Base-by-base conservation (phyloP, 2,329 filamentous ascomycete genomes). In the Xylaria sp. region DNA sequence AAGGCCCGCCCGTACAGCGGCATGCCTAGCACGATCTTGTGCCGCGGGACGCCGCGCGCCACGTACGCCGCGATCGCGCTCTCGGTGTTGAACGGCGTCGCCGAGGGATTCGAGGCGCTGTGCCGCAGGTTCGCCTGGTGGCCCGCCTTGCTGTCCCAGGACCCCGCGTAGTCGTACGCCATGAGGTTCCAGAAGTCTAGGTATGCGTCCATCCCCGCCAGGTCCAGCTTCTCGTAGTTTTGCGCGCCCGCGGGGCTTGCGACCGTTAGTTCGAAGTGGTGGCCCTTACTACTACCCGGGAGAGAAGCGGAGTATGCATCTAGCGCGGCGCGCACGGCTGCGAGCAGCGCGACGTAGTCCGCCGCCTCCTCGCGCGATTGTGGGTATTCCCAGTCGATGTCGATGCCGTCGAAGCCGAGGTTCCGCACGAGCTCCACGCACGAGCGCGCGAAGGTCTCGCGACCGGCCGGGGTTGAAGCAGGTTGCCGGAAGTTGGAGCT, bases 1-100 rank as follows among this genome's bases (percentile, higher is more conserved):
- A 98, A 98, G 0, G 93, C 89, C 44, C 94, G 92, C 1, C 95
- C 95, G 78, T 98, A 98, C 13, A 98, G 84, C 1, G 95, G 94
- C 92, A 98, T 95, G 2, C 95, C 94, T 15, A 98, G 80, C 2
- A 97, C 92, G 63, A 98, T 88, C 82, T 97, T 98, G 69, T 84
- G 78, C 0, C 89, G 78, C 0, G 86, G 77, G 0, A 98, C 89
- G 7, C 91, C 75, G n/a, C 69, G 85, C 1, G 82, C 78, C 18
- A 87, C 83, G 82, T 98, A 98, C 74, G 89, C 86, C 13, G 89
- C 82, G 7, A 98, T 82, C 0, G 94, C 94, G 0, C 86, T 83
- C 3, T 88, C 83, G 2, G 92, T 93, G 81, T 88, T 93, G 82
- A 94, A 97, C 0, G 94, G 94, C 0, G 95, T 98, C 62, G 85